Percentiles rank a stretch among this genome's conserved stretches.
phyloP scores from a whole-genome alignment of 2,329 filamentous ascomycete species.

The Aureobasidium lini region DNA sequence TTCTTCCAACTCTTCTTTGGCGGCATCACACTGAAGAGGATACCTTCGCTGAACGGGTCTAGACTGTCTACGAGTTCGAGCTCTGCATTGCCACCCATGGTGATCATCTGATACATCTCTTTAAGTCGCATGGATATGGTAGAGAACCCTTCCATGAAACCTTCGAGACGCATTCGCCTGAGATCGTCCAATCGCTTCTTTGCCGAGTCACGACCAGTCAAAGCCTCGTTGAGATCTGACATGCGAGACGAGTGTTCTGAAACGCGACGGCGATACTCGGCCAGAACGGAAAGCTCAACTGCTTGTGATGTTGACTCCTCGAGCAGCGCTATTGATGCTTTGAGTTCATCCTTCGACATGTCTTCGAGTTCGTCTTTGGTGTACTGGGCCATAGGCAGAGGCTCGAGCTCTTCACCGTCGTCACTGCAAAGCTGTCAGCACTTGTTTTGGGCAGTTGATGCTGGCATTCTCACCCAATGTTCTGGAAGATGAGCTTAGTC shows the following conservation, averaged over 20 bases:
- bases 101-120: slow-evolving; percentile 99
- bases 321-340: slow-evolving; percentile 57
- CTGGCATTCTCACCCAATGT: slow-evolving; percentile 40
- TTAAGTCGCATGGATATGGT: slow-evolving; percentile 90
- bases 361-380: slow-evolving; percentile 62
- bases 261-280: slow-evolving; percentile 79
- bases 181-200: slow-evolving; percentile 93
- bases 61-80: slow-evolving; percentile 92
- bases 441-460: not conserved
- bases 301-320: slow-evolving; percentile 76
- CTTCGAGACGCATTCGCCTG: slow-evolving; percentile 79
- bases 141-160: slow-evolving; percentile 97
- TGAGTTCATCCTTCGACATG: slow-evolving; percentile 55
- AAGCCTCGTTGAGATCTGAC: slow-evolving; percentile 73
- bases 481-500: slow-evolving; percentile 73
- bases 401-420: slow-evolving; percentile 48
- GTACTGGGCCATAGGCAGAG: slow-evolving; percentile 65
- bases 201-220: slow-evolving; percentile 70
- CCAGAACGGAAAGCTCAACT: slow-evolving; percentile 81
- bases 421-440: slow-evolving; percentile 26
- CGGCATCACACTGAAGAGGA: slow-evolving; percentile 96
- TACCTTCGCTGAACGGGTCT: slow-evolving; percentile 94
- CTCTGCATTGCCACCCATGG: slow-evolving; percentile 97
- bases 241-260: slow-evolving; percentile 75
- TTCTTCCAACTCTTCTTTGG: slow-evolving; percentile 99